These are phyloP conservation scores for Talaromyces sp. DNA, from an alignment of 2,329 filamentous ascomycete species.

Conservation along the genomic window DNA sequence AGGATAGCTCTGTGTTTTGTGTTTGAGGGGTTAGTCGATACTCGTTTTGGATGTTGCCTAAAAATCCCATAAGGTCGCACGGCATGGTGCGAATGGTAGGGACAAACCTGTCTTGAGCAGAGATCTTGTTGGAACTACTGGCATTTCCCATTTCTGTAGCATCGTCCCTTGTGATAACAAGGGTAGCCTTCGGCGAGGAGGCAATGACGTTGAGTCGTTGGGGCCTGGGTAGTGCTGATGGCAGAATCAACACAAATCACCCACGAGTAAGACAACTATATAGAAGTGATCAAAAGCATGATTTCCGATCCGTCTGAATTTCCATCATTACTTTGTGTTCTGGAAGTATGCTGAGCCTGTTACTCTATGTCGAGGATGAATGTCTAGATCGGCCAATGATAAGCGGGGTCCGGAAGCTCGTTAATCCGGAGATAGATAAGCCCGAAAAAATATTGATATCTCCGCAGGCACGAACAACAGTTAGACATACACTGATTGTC, in stretches of 20 bases:
- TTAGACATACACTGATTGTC: background rate
- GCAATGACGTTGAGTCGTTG: constrained; percentile 1
- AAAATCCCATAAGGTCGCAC: background rate
- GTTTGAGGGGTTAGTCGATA: background rate
- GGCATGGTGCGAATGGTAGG: background rate
- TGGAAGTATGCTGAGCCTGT: background rate
- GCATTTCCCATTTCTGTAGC: constrained; percentile 57
- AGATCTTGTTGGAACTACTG: constrained; percentile 60
- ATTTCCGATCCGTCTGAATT: background rate
- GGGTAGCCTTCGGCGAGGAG: background rate
- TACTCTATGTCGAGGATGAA: background rate
- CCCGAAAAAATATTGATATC: background rate
- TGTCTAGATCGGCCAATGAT: constrained; percentile 5
- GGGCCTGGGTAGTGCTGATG: background rate
- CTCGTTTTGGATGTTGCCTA: background rate
- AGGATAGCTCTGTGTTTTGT: constrained; percentile 75
- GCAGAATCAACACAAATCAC: background rate
- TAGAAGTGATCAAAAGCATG: background rate
- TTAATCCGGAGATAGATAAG: constrained; percentile 7
- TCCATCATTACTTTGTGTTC: background rate
- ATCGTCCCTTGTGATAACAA: constrained; percentile 10
- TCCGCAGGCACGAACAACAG: background rate
- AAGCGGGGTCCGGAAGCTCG: background rate
- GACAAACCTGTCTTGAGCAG: constrained; percentile 77
- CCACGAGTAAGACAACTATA: background rate